Base-by-base conservation (phyloP, 306 rosid genomes). In the Corylus heterophylla region DNA sequence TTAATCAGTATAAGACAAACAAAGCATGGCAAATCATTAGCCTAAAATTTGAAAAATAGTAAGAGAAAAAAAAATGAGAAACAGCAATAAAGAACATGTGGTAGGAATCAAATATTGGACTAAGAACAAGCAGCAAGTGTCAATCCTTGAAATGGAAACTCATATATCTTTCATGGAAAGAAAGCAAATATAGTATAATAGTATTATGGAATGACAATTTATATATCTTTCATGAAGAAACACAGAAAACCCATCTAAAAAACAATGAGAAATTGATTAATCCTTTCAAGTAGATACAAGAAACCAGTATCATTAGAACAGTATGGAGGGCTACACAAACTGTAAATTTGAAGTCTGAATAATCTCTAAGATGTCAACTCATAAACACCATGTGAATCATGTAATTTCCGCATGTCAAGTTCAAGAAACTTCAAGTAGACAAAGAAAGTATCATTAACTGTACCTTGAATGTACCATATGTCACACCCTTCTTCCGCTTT, bases 401-500 rank as follows among this genome's bases (percentile, higher is more conserved):
- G 59, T 72, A 74, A 48, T 45, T 54, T 63, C 74, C 47, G 64
- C 70, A 45, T 56, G 20, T 72, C 76, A 61, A 62, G 64, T 58
- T 62, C 63, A 59, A 77, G 45, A 7, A 37, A 73, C 18, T 4
- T 10, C n/a, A 47, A 18, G 31, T 49, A 18, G 3, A 80, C 63
- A 72, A 76, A 74, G 61, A 45, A 88, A 4, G 42, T 54, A 22
- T 76, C 13, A 42, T 14, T 35, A 42, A 70, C 63, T 35, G 76
- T 89, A 91, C 99, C 99, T 95, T 84, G 82, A 93, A 83, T 73
- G 91, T 82, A 71, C 98, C 99, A 91, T 88, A 90, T 49, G 94
- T 90, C 79, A 95, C 87, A 31, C 99, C 99, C 81, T 91, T 95
- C 85, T 95, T 95, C 88, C 99, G 91, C 86, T 89, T 91, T 42